Evolutionary conservation across 495 filamentous ascomycete genomes (phyloP), one percentile per base, ranked within the genome.

Genomic region (Polyplosphaeria fusca): DNA sequence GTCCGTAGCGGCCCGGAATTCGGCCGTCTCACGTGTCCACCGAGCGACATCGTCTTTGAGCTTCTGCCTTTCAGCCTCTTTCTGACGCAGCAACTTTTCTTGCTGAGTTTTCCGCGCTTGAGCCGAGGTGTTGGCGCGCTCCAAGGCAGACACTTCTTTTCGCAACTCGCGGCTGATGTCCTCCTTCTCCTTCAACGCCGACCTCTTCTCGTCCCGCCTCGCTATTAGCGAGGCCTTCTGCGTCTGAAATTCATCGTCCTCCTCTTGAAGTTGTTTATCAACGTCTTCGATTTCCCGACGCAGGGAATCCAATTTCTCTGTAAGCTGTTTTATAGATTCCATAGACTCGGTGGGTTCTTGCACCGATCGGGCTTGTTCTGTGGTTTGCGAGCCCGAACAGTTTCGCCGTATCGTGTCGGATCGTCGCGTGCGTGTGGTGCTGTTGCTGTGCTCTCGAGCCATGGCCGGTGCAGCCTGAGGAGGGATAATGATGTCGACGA

Each of bases 101-200:
- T 87, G 90, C 61, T 89, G 86, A 0, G 80, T 75, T 66, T 86
- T 88, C 63, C 84, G 82, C 48, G 85, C 85, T 66, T 95, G 86
- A 9, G 91, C 89, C n/a, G 82, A 79, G 46, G 89, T 79, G 71
- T 95, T 96, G 45, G 85, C 75, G 26, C 89, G 84, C 63, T 96
- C 91, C 20, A 93, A 76, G 25, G 80, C 80, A 42, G 86, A 82
- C 26, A 92, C 86, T 61, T 96, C 86, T 52, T 85, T 86, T 65
- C 85, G 87, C 25, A 96, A 68, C 23, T 65, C 55, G 13, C 57
- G 55, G 35, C 61, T 60, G 27, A 56, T 43, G 32, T 64, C 61
- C 27, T 64, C 61, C 51, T 60, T 64, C 41, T 64, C 57, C 26
- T 60, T 64, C 38, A 60, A 40, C 9, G 50, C 54, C 23, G 44